Base-by-base conservation (phyloP, 768 basidiomycete genomes). In the Collybia mongolica region DNA sequence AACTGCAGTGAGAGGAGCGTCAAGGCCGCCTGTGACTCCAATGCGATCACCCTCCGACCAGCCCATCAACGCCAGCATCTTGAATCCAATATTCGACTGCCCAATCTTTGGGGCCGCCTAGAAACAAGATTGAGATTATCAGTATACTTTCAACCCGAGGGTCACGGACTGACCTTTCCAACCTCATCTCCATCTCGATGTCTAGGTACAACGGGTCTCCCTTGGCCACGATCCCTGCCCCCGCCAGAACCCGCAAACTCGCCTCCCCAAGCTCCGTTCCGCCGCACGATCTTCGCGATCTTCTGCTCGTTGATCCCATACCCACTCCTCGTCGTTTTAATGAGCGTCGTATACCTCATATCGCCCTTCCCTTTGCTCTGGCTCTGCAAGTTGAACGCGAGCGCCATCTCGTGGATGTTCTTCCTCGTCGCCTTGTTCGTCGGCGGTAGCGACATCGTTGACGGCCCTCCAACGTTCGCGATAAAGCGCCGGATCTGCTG, bases 131-230 rank as follows among this genome's bases (percentile, higher is more conserved):
- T 22, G 48, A 44, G 19, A n/a, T 38, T 9, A 24, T 19, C n/a
- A 32, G 9, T 20, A 18, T 22, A 38, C 19, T 26, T 26, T 2
- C 43, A 12, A 41, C 53, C 24, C 44, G 20, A 9, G 46, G 19
- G 45, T 9, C 9, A 26, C 35, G 14, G 47, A 29, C 79, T 20
- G 44, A 82, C 84, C 74, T 86, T 86, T 14, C 94, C 94, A 40
- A 97, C 92, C 55, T 86, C 84, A 44, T 95, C 93, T 22, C 94
- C 94, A 28, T 97, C 94, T 41, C 70, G 74, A 47, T 88, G 88
- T 50, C 71, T 72, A 17, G 82, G 78, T 50, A 74, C 36, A 40
- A 50, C 41, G 43, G 54, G 18, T 36, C 53, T 32, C 52, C 57
- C 51, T 18, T 58, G 57, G 53, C 64, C 36, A 56, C 64, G 57